A percentile compares a stretch with the other conserved stretches of the same genome.
Evolutionary conservation across 352 stramenopile species (phyloP).

Genomic region (Pythium guiyangense): DNA sequence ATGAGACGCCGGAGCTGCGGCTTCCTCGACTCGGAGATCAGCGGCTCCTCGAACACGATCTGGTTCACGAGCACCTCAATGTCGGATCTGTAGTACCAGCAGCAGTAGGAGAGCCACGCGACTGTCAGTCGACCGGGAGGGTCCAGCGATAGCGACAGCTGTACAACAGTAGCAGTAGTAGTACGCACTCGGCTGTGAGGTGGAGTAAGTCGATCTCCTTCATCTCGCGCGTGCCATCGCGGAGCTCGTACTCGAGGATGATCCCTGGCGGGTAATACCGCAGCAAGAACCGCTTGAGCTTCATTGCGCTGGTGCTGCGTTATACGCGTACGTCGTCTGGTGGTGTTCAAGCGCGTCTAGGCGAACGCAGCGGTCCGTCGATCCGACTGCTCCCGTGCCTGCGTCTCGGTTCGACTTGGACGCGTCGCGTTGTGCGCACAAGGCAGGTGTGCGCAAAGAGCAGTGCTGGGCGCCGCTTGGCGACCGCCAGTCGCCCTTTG

Average conservation of each 20-base stretch:
- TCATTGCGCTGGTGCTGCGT: constrained; percentile 62
- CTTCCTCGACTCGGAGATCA: constrained; percentile 92
- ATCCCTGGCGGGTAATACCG: constrained; percentile 95
- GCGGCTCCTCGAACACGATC: constrained; percentile 93
- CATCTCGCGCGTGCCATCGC: constrained; percentile 90
- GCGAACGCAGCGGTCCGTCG: too few relatives aligned
- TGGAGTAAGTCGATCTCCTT: constrained; percentile 95
- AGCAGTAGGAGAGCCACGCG: not conserved
- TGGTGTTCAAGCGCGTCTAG: too few relatives aligned
- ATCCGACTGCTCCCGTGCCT: too few relatives aligned
- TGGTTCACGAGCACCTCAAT: constrained; percentile 94
- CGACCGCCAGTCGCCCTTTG: too few relatives aligned
- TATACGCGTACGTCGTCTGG: too few relatives aligned
- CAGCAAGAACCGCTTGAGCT: constrained; percentile 94
- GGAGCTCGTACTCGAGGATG: constrained; percentile 94
- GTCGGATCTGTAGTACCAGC: constrained; percentile 74
- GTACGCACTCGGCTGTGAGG: constrained; percentile 85
- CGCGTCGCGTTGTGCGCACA: not conserved
- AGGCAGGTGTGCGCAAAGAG: too few relatives aligned
- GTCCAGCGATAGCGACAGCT: not conserved
- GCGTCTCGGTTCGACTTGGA: not conserved
- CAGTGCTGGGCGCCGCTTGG: too few relatives aligned
- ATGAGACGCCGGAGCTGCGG: constrained; percentile 92
- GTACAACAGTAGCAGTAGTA: too few relatives aligned
- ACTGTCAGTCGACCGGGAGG: not conserved